Evolutionary conservation across 169 alveolate species (phyloP).

Genomic region (Hepatocystis sp.): DNA sequence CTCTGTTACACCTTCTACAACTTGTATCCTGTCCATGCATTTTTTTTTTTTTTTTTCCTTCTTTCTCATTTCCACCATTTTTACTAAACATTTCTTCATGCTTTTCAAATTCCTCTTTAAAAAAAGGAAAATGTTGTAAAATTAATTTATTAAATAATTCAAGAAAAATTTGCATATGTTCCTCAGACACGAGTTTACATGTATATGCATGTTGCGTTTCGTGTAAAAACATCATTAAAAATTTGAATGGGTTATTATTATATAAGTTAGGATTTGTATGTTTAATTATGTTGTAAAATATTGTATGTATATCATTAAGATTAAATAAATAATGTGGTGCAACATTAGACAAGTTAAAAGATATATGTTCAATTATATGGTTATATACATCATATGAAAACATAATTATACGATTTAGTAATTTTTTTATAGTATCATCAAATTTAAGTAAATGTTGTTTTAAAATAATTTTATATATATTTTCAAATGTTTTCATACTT

Average conservation of each 20-base stretch:
- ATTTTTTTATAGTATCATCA: constrained; percentile 85
- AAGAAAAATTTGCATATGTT: constrained; percentile 51
- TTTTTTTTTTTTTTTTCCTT: no score
- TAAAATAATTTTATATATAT: constrained; percentile 90
- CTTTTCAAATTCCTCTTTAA: constrained; percentile 82
- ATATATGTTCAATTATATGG: constrained; percentile 73
- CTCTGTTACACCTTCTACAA: no score
- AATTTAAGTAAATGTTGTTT: constrained; percentile 91
- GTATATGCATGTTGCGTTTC: constrained; percentile 65
- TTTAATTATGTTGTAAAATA: constrained; percentile 59
- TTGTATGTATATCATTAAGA: constrained; percentile 87
- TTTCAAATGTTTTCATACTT: constrained; percentile 87
- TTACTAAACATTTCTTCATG: constrained; percentile 89
- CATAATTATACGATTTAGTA: constrained; percentile 87
- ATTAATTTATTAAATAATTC: constrained; percentile 34
- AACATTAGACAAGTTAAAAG: constrained; percentile 85
- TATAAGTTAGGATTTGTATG: constrained; percentile 58
- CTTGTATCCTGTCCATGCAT: no score
- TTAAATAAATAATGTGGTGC: constrained; percentile 94
- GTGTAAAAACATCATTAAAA: constrained; percentile 64
- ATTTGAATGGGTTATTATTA: constrained; percentile 32
- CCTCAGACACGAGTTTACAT: constrained; percentile 45
- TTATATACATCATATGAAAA: constrained; percentile 90
- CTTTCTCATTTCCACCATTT: constrained; percentile 83
- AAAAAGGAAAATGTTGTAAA: constrained; percentile 41